Percentiles rank a stretch among this genome's conserved stretches.
Conservation (phyloP, 177 flowering plant species). For the Telopea speciosissima region DNA sequence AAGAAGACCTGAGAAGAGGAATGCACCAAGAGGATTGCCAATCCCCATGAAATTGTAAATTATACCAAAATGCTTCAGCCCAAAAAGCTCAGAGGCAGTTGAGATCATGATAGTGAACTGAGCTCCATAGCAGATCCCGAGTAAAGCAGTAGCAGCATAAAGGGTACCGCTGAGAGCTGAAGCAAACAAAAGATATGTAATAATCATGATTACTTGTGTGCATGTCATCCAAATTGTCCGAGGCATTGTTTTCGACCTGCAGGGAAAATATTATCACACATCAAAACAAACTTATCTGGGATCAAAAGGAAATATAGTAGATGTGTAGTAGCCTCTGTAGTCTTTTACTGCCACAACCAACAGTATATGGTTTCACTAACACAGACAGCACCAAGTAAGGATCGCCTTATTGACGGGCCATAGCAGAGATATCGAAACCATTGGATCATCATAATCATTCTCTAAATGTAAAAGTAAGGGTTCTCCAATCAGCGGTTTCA, state of each 20-base stretch:
- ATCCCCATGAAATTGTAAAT: slow-evolving; percentile 60
- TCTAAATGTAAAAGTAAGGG: background rate
- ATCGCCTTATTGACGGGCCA: background rate
- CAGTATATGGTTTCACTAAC: background rate
- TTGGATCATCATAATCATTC: background rate
- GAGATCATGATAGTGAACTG: slow-evolving; percentile 81
- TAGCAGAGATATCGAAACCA: background rate
- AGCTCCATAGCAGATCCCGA: slow-evolving; percentile 86
- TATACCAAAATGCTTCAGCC: slow-evolving; percentile 72
- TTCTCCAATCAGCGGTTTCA: background rate
- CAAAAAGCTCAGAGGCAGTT: slow-evolving; percentile 85
- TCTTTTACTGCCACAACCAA: background rate
- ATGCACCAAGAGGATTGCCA: slow-evolving; percentile 82
- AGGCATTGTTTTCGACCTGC: slow-evolving; percentile 62
- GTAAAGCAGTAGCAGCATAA: slow-evolving; percentile 59
- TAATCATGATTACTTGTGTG: slow-evolving; percentile 62
- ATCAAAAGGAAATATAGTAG: background rate
- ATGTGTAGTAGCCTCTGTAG: background rate
- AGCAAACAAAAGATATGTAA: slow-evolving; percentile 63
- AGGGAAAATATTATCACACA: slow-evolving; percentile 5
- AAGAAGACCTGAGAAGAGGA: slow-evolving; percentile 66
- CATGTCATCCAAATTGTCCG: slow-evolving; percentile 75
- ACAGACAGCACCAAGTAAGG: background rate
- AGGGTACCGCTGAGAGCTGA: slow-evolving; percentile 64
- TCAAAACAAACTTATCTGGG: background rate